Evolutionary conservation across 768 basidiomycete genomes (phyloP).

Genomic region (Boletus patriciae): DNA sequence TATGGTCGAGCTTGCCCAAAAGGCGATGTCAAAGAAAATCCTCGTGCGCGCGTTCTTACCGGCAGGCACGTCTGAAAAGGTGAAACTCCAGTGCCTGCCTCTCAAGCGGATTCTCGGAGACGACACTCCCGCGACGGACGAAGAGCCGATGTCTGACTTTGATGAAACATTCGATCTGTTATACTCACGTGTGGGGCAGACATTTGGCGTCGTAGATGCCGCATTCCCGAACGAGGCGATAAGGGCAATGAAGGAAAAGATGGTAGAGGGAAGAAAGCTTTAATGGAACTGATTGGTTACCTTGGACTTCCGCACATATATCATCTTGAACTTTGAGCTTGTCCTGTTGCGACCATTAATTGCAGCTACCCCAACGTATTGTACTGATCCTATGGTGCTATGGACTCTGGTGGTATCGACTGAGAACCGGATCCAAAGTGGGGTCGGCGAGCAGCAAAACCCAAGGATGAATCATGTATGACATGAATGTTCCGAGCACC

Average conservation of each 20-base stretch:
- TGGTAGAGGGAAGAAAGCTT: neutral
- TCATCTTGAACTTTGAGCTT: neutral
- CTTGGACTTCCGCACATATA: too few relatives aligned
- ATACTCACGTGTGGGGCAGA: conserved; percentile 23
- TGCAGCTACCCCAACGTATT: neutral
- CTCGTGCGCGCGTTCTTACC: conserved; percentile 32
- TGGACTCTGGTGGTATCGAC: conserved; percentile 11
- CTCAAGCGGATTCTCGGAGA: conserved; percentile 19
- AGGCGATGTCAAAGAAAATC: conserved; percentile 19
- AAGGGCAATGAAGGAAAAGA: conserved; percentile 15
- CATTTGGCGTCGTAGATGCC: conserved; percentile 21
- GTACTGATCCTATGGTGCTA: conserved; percentile 2
- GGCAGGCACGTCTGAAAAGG: conserved; percentile 22
- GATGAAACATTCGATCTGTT: conserved; percentile 26
- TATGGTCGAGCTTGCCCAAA: conserved; percentile 30
- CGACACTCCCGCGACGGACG: neutral
- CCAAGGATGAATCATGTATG: conserved; percentile 9
- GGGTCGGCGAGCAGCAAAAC: neutral
- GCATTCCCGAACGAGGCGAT: conserved; percentile 23
- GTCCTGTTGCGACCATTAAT: neutral
- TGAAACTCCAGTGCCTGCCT: conserved; percentile 28
- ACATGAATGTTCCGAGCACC: conserved; percentile 11
- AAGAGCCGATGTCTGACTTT: conserved; percentile 19
- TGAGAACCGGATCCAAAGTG: neutral
- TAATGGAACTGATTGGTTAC: neutral